phyloP scores from a whole-genome alignment of 106 monocot genomes.

The Acorus gramineus region DNA sequence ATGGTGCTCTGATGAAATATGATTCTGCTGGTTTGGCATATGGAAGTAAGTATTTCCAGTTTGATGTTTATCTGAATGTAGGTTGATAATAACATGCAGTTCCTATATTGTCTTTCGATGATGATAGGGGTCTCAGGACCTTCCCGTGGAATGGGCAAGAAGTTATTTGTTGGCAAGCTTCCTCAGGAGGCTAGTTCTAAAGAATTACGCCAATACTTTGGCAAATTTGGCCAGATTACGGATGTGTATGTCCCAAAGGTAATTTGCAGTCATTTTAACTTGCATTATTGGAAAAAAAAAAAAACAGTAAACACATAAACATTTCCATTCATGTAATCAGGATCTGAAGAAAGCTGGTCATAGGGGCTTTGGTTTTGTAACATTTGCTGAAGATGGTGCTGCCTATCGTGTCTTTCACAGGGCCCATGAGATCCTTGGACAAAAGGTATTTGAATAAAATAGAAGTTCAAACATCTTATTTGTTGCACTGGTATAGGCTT shows the following conservation, averaged over 20 bases:
- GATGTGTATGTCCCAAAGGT: slow-evolving; percentile 99
- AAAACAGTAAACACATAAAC: too few relatives aligned
- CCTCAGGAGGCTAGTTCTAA: slow-evolving; percentile 83
- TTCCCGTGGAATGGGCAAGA: slow-evolving; percentile 66
- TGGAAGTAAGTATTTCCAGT: slow-evolving; percentile 47
- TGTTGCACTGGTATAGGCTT: too few relatives aligned
- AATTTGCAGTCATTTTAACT: slow-evolving; percentile 5
- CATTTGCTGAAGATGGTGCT: slow-evolving; percentile 97
- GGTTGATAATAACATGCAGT: too few relatives aligned
- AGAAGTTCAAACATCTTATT: too few relatives aligned
- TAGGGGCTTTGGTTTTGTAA: slow-evolving; percentile 97
- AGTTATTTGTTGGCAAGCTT: slow-evolving; percentile 96
- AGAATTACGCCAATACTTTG: slow-evolving; percentile 82
- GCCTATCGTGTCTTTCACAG: slow-evolving; percentile 87
- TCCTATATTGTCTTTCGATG: too few relatives aligned
- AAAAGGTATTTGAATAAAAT: slow-evolving; percentile 48
- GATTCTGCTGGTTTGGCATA: slow-evolving; percentile 60
- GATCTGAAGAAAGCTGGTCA: slow-evolving; percentile 93
- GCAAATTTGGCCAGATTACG: slow-evolving; percentile 80
- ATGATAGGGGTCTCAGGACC: slow-evolving; percentile 32
- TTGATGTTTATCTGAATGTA: background rate
- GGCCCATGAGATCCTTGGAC: slow-evolving; percentile 91
- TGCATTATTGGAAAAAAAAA: too few relatives aligned
- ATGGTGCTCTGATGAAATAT: slow-evolving; percentile 90
- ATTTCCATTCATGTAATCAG: slow-evolving; percentile 20